A percentile compares a stretch with the other conserved stretches of the same genome.
Conservation (phyloP, 2,329 filamentous ascomycete species). For the Harringtonia aguacate region DNA sequence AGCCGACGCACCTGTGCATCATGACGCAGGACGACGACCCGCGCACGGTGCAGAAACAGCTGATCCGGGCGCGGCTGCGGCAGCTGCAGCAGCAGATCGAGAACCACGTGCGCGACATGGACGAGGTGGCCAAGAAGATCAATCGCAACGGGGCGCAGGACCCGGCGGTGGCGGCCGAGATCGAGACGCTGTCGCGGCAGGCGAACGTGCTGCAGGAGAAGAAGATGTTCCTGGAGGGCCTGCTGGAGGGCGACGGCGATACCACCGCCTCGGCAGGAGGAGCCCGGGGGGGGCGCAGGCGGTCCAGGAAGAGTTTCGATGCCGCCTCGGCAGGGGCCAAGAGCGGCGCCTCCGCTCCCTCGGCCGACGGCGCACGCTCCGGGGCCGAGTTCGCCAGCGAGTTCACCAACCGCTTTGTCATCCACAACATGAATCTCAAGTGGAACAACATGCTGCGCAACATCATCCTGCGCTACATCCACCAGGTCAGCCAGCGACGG, state of each 20-base stretch:
- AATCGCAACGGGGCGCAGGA: conserved; percentile 30
- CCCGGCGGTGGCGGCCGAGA: conserved; percentile 36
- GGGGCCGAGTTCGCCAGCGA: conserved; percentile 80
- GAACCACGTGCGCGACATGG: conserved; percentile 60
- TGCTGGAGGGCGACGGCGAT: conserved; percentile 30
- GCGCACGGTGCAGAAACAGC: conserved; percentile 72
- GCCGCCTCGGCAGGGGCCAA: too few species aligned
- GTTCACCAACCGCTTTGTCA: conserved; percentile 96
- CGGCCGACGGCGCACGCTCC: conserved; percentile 30
- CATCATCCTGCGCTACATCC: conserved; percentile 92
- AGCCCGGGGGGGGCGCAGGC: neutral
- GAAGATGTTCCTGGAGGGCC: conserved; percentile 46
- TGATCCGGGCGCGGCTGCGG: conserved; percentile 71
- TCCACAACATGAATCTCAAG: conserved; percentile 95
- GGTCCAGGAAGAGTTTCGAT: too few species aligned
- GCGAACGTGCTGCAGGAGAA: conserved; percentile 46
- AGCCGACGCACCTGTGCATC: conserved; percentile 88
- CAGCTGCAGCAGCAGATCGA: conserved; percentile 70
- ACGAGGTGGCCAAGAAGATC: conserved; percentile 62
- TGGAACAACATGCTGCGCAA: conserved; percentile 97
- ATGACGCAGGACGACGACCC: conserved; percentile 90
- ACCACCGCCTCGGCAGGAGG: conserved; percentile 11
- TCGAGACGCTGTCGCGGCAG: conserved; percentile 48
- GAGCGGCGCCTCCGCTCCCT: too few species aligned
- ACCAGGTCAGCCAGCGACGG: conserved; percentile 90